phyloP scores from a whole-genome alignment of 1,139 yeast genomes.

The Protomyces pachydermus region DNA sequence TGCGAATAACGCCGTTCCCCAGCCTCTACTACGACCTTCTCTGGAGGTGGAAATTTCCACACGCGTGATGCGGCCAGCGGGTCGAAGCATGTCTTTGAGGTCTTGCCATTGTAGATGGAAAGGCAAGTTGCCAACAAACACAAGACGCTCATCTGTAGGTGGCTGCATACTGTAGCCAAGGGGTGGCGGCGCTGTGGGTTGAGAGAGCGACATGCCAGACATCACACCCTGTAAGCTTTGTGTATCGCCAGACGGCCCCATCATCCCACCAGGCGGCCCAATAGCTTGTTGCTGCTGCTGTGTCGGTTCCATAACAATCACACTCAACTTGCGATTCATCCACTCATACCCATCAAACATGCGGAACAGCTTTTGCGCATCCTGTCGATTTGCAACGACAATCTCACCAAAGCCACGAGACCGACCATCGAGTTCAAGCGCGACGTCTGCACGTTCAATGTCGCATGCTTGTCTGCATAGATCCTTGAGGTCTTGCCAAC shows the following conservation, averaged over 20 bases:
- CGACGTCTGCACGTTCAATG: conserved; percentile 22
- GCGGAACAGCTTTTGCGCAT: conserved; percentile 12
- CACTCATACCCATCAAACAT: conserved; percentile 31
- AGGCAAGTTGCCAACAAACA: conserved; percentile 35
- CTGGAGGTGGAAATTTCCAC: conserved; percentile 52
- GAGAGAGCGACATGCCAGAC: background rate
- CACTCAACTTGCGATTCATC: conserved; percentile 31
- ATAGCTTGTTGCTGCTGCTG: background rate
- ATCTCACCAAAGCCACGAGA: conserved; percentile 25
- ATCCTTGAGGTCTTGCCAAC: conserved; percentile 83
- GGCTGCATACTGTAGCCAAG: background rate
- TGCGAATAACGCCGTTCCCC: conserved; percentile 59
- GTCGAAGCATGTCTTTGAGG: conserved; percentile 44
- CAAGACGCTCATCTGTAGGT: conserved; percentile 5
- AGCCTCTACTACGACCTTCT: conserved; percentile 52
- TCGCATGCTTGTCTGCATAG: conserved; percentile 49
- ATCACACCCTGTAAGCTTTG: background rate
- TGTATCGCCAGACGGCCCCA: background rate
- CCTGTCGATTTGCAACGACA: background rate
- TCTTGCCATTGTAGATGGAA: conserved; percentile 55
- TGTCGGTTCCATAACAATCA: conserved; percentile 13
- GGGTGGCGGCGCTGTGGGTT: background rate
- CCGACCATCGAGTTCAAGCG: conserved; percentile 22
- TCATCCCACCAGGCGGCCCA: background rate
- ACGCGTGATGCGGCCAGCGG: conserved; percentile 45